Evolutionary conservation across 2,329 filamentous ascomycete genomes (phyloP).

Genomic region (Xylaria digitata): DNA sequence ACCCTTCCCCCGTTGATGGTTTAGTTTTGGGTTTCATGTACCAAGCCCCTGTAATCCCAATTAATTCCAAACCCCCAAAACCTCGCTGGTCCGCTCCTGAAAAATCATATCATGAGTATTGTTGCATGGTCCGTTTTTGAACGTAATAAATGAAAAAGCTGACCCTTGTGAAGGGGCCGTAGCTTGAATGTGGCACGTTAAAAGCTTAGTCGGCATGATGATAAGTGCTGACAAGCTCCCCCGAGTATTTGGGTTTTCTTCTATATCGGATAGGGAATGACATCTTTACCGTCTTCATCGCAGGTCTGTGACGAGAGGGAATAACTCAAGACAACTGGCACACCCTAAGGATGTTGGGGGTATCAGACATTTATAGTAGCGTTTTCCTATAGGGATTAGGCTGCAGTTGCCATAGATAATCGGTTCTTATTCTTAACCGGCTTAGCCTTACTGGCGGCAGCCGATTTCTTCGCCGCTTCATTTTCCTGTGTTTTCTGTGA

Average conservation of each 20-base stretch:
- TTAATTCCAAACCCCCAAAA: background rate
- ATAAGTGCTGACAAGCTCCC: slow-evolving; percentile 2
- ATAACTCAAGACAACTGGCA: background rate
- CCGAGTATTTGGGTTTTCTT: background rate
- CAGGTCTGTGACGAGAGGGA: background rate
- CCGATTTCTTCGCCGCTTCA: slow-evolving; percentile 57
- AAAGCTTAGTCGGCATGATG: background rate
- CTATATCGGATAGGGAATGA: background rate
- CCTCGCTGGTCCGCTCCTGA: background rate
- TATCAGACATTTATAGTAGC: background rate
- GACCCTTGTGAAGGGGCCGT: background rate
- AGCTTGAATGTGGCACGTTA: background rate
- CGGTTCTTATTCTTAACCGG: slow-evolving; percentile 58
- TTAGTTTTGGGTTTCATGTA: background rate
- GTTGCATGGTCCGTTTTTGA: slow-evolving; percentile 3
- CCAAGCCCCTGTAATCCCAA: slow-evolving; percentile 5
- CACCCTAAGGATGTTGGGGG: background rate
- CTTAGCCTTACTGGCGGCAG: slow-evolving; percentile 51
- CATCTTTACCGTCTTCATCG: background rate
- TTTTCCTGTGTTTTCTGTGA: slow-evolving; percentile 59
- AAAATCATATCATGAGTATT: slow-evolving; percentile 8
- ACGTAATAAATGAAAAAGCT: background rate
- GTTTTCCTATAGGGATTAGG: slow-evolving; percentile 17
- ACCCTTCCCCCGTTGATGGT: background rate
- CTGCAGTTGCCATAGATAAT: slow-evolving; percentile 52